Evolutionary conservation across 257 asterid species (phyloP), one percentile per base, ranked within the genome.

Genomic region (Solanum paucissectum): DNA sequence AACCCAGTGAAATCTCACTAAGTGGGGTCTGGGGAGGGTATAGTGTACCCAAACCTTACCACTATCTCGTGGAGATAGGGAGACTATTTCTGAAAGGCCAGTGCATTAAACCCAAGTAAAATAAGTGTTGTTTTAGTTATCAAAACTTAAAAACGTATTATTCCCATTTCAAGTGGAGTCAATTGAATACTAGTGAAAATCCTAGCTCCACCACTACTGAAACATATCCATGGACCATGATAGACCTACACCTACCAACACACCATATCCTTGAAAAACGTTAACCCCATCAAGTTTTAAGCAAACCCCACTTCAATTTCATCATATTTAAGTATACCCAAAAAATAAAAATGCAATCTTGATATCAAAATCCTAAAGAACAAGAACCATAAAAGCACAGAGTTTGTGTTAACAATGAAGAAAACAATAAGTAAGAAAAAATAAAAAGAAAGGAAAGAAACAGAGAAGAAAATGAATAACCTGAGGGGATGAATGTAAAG

Each of bases 221-320:
- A 60, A 60, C 3, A 60, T 29, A 9, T 60, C 33, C 58, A 64
- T n/a, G 72, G n/a, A n/a, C n/a, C n/a, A n/a, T n/a, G n/a, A 64
- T 64, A 64, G 33, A 64, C 33, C 93, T n/a, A 62, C 32, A n/a
- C 72, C 94, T 93, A 82, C 77, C 84, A 90, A 90, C 88, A 89
- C 89, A 77, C 14, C 69, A 62, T 10, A 4, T 62, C 69, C 69
- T 1, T 23, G 14, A 62, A 64, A n/a, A 64, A n/a, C 8, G 0
- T 10, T 11, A 64, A 64, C 33, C 16, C 18, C 7, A 64, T 64
- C 72, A 60, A 21, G 12, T 60, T 60, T 60, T 7, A 60, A 60
- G 12, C 27, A 60, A 60, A 21, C 12, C 27, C 1, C 12, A 60
- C 4, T 60, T 60, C 68, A 60, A 60, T 60, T 8, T 60, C 27